A percentile compares a stretch with the other conserved stretches of the same genome.
phyloP scores from a whole-genome alignment of 2,329 filamentous ascomycete species.

The Tolypocladium nubicola region DNA sequence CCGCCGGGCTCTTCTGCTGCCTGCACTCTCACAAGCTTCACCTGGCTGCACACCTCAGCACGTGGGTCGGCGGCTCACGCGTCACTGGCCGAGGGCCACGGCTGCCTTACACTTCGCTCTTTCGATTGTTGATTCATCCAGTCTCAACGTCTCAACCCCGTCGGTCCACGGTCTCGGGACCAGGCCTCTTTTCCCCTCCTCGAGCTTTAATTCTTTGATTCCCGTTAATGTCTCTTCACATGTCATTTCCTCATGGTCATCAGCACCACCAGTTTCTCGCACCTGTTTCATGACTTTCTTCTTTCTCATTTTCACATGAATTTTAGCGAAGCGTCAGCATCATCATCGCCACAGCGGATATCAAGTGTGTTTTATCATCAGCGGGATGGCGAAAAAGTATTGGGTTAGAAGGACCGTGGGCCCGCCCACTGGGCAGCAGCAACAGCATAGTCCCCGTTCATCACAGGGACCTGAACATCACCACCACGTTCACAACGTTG shows the following conservation, averaged over 20 bases:
- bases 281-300: background rate
- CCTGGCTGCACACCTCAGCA: background rate
- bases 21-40: background rate
- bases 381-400: background rate
- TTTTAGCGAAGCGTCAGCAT: slow-evolving; percentile 2
- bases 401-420: background rate
- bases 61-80: background rate
- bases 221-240: background rate
- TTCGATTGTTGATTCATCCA: background rate
- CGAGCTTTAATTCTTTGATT: background rate
- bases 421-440: background rate
- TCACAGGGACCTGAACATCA: background rate
- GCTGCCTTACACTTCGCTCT: background rate
- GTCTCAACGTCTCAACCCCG: background rate
- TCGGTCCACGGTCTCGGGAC: background rate
- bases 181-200: background rate
- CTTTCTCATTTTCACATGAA: background rate
- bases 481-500: background rate
- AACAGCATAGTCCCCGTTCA: background rate
- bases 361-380: background rate
- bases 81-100: background rate
- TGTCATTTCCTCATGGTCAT: background rate
- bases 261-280: background rate
- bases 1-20: background rate
- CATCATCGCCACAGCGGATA: background rate